Percentiles rank a stretch among this genome's conserved stretches.
Conservation (phyloP, 177 flowering plant genomes). For the Vitis hybrid region DNA sequence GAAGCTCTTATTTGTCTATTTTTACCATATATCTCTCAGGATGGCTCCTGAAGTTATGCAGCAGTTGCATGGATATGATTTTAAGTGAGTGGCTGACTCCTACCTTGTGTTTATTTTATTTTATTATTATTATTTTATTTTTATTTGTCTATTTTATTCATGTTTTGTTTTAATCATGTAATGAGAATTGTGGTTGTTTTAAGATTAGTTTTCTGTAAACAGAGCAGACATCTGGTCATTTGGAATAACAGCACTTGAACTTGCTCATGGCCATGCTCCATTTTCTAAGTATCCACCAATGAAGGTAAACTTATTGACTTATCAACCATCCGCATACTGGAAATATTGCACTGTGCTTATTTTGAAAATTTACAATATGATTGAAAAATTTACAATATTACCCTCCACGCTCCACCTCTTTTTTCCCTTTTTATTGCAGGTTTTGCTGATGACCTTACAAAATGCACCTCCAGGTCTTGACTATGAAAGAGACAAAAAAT, state of each 20-base stretch:
- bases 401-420: not conserved
- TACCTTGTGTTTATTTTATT: not conserved
- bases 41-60: constrained; percentile 99
- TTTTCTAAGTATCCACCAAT: constrained; percentile 98
- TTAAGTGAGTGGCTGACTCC: constrained; percentile 64
- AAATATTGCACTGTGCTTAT: too few species aligned
- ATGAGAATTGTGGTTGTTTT: not conserved
- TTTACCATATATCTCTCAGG: constrained; percentile 40
- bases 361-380: too few species aligned
- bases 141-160: too few species aligned
- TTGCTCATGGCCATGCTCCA: constrained; percentile 99
- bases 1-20: not conserved
- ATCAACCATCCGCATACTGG: too few species aligned
- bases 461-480: constrained; percentile 99
- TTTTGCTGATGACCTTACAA: constrained; percentile 94
- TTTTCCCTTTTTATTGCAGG: constrained; percentile 37
- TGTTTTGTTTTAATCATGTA: too few species aligned
- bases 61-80: constrained; percentile 95
- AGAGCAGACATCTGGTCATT: constrained; percentile 99
- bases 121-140: too few species aligned
- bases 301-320: constrained; percentile 52
- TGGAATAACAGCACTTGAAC: constrained; percentile 97
- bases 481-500: constrained; percentile 89
- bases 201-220: constrained; percentile 21
- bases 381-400: too few species aligned